Evolutionary conservation across 1,284 basidiomycete species (phyloP).

Genomic region (Cutaneotrichosporon cutaneum): DNA sequence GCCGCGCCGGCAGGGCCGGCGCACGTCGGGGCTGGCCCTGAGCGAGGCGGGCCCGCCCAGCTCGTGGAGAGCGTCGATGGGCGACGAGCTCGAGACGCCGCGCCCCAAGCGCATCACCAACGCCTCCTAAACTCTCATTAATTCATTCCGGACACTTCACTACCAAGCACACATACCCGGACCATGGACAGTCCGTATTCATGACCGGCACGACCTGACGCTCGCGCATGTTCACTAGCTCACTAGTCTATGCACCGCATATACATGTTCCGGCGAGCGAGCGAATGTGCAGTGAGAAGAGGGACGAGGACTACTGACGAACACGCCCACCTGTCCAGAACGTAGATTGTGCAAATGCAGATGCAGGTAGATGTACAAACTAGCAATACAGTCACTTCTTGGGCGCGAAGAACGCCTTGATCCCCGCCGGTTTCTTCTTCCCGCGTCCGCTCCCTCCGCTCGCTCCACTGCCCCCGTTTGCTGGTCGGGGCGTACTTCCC

Average conservation of each 20-base stretch:
- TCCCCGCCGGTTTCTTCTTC: slow-evolving; percentile 58
- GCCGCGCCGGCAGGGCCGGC: slow-evolving; percentile 12
- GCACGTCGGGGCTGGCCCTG: slow-evolving; percentile 13
- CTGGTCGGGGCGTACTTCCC: background rate
- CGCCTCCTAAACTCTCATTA: slow-evolving; percentile 11
- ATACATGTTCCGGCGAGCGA: background rate
- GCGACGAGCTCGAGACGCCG: slow-evolving; percentile 12
- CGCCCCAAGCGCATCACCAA: slow-evolving; percentile 23
- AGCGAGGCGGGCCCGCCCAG: slow-evolving; percentile 19
- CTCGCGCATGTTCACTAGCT: background rate
- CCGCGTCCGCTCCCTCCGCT: slow-evolving; percentile 28
- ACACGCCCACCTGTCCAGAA: background rate
- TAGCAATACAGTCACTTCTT: slow-evolving; percentile 22
- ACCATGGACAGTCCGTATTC: background rate
- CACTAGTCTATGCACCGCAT: slow-evolving; percentile 2
- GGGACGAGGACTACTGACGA: too few relatives aligned
- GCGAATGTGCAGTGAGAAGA: background rate
- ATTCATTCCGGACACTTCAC: background rate
- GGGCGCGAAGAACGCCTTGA: slow-evolving; percentile 70
- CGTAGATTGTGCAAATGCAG: background rate
- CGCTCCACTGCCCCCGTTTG: slow-evolving; percentile 7
- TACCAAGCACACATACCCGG: slow-evolving; percentile 10
- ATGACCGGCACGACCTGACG: background rate
- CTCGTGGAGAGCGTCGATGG: slow-evolving; percentile 16
- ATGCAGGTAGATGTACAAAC: background rate